These are phyloP conservation scores for Metschnikowia picachoensis DNA, from an alignment of 805 yeast genomes.

Conservation along the genomic window DNA sequence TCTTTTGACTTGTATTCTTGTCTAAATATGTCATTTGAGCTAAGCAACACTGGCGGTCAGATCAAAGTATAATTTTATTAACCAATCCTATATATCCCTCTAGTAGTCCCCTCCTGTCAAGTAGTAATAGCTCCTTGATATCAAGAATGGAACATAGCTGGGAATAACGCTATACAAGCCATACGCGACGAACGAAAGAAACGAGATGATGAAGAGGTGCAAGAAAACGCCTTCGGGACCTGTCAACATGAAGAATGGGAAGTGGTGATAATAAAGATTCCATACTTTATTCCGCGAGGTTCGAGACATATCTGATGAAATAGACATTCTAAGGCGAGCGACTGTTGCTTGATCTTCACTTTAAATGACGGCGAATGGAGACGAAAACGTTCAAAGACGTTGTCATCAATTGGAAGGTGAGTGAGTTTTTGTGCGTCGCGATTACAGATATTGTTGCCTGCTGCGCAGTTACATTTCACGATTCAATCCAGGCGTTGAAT, in stretches of 20 bases:
- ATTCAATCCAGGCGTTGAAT: too few relatives aligned
- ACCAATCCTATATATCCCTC: slow-evolving; percentile 5
- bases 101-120: slow-evolving; percentile 26
- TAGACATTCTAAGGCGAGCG: background rate
- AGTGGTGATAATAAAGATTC: slow-evolving; percentile 38
- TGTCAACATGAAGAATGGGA: slow-evolving; percentile 51
- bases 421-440: background rate
- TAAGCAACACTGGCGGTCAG: too few relatives aligned
- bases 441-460: too few relatives aligned
- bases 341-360: background rate
- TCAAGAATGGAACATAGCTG: slow-evolving; percentile 25
- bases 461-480: too few relatives aligned
- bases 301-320: slow-evolving; percentile 1
- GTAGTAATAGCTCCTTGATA: slow-evolving; percentile 34
- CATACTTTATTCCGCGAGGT: slow-evolving; percentile 9
- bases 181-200: slow-evolving; percentile 16
- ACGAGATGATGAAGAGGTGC: slow-evolving; percentile 16
- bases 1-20: too few relatives aligned
- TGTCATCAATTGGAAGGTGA: background rate
- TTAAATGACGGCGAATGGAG: too few relatives aligned
- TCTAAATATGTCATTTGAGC: too few relatives aligned
- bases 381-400: background rate
- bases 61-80: background rate
- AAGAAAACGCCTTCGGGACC: slow-evolving; percentile 34
- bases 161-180: slow-evolving; percentile 22